phyloP scores from a whole-genome alignment of 306 rosid genomes.

The Castanea mollissima region DNA sequence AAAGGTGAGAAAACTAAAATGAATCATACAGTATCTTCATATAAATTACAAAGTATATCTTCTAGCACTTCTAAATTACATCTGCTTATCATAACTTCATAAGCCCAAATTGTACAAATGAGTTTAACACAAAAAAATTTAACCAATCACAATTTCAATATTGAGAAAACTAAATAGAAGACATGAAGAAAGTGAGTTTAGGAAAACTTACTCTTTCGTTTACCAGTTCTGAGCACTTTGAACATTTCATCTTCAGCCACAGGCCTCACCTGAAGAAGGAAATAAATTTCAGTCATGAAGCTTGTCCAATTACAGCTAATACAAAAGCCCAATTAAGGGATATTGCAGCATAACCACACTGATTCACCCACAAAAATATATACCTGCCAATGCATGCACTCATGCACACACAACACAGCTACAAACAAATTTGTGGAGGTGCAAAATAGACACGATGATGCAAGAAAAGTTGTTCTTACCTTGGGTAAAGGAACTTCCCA shows the following conservation, averaged over 20 bases:
- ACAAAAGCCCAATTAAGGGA: not conserved
- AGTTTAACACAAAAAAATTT: not conserved
- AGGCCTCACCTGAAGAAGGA: slow-evolving; percentile 68
- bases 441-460: not conserved
- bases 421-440: not conserved
- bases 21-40: not conserved
- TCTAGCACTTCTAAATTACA: not conserved
- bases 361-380: too few species aligned
- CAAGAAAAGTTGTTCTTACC: slow-evolving; percentile 35
- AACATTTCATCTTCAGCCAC: slow-evolving; percentile 97
- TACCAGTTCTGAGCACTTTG: slow-evolving; percentile 80
- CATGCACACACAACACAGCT: too few species aligned
- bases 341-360: too few species aligned
- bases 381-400: too few species aligned
- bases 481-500: slow-evolving; percentile 98
- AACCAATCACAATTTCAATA: not conserved
- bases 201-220: slow-evolving; percentile 70
- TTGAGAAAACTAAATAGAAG: not conserved
- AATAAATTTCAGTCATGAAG: not conserved
- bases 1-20: not conserved
- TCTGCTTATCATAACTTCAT: not conserved
- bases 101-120: not conserved
- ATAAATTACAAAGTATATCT: too few species aligned
- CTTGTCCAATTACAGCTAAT: not conserved
- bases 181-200: not conserved